Evolutionary conservation across 176 grass and related monocot genomes (phyloP), one percentile per base, ranked within the genome.

Genomic region (Cocos nucifera): DNA sequence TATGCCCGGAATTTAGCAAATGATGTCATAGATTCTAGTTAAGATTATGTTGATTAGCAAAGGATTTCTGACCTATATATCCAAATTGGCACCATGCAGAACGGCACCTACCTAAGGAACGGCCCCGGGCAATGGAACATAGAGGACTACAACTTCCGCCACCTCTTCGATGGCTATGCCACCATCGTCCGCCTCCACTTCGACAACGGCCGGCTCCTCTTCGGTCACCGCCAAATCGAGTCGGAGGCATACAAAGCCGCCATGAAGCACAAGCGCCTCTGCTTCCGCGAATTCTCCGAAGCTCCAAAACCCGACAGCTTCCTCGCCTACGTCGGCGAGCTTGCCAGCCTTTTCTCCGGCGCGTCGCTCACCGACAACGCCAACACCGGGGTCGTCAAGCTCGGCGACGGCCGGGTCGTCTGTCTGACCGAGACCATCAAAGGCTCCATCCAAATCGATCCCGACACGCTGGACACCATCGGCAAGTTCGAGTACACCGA

Each of bases 261-360:
- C 62, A 86, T 66, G 49, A 65, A 62, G 44, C 81, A 83, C 82
- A 73, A 70, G 20, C 86, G 83, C 51, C 66, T 93, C 64, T 89
- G 94, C 76, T 93, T 83, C 69, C 94, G 94, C 15, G 94, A 98
- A 79, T 98, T 98, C 77, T 98, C 94, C 15, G 94, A 98, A 65
- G 82, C 54, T 19, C 94, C 94, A 27, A 88, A 89, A 72, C 39
- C 73, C 56, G 79, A 73, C 0, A 20, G 68, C 39, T 69, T 92
- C 70, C 60, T 86, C 59, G 64, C 81, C 3, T 58, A 74, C 64
- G 61, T 98, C 12, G 71, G 84, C 18, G 81, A 98, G 67, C 79
- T 98, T 1, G 84, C 79, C 14, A 77, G 49, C 67, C 72, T 98
- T 75, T 85, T 91, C 67, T 86, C 88, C 6, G 94, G 94, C 27